phyloP scores from a whole-genome alignment of 2,329 filamentous ascomycete genomes.

The Hypoxylon sp. region DNA sequence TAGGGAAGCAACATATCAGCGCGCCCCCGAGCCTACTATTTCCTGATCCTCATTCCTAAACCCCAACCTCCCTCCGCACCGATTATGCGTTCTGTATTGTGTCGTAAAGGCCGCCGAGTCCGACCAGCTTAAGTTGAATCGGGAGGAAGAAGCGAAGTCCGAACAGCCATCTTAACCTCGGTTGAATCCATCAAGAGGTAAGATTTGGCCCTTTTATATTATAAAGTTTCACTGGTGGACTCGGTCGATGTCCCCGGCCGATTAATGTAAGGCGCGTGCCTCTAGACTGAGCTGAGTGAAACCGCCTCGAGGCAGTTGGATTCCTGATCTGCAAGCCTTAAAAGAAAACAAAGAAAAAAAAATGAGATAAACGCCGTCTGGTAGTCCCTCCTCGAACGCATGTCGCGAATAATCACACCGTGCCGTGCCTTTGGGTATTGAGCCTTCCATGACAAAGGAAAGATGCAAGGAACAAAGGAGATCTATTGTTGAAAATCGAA shows the following conservation, averaged over 20 bases:
- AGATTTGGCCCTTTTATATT: slow-evolving; percentile 36
- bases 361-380: slow-evolving; percentile 40
- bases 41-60: slow-evolving; percentile 41
- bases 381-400: slow-evolving; percentile 34
- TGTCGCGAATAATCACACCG: slow-evolving; percentile 37
- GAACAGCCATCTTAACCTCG: slow-evolving; percentile 30
- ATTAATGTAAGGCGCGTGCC: slow-evolving; percentile 26
- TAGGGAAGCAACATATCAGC: slow-evolving; percentile 18
- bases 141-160: slow-evolving; percentile 36
- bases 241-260: slow-evolving; percentile 16
- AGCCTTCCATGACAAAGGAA: slow-evolving; percentile 44
- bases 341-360: slow-evolving; percentile 13
- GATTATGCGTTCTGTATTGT: slow-evolving; percentile 38
- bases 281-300: slow-evolving; percentile 21
- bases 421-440: slow-evolving; percentile 51
- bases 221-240: slow-evolving; percentile 40
- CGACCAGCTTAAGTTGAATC: slow-evolving; percentile 46
- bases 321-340: slow-evolving; percentile 24
- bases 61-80: slow-evolving; percentile 29
- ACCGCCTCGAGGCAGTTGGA: slow-evolving; percentile 22
- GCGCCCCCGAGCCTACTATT: slow-evolving; percentile 13
- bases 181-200: slow-evolving; percentile 40
- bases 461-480: slow-evolving; percentile 44
- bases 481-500: slow-evolving; percentile 40
- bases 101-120: slow-evolving; percentile 44